Evolutionary conservation across 371 early-diverging fungal species (phyloP).

Genomic region (Circinella umbellata): DNA sequence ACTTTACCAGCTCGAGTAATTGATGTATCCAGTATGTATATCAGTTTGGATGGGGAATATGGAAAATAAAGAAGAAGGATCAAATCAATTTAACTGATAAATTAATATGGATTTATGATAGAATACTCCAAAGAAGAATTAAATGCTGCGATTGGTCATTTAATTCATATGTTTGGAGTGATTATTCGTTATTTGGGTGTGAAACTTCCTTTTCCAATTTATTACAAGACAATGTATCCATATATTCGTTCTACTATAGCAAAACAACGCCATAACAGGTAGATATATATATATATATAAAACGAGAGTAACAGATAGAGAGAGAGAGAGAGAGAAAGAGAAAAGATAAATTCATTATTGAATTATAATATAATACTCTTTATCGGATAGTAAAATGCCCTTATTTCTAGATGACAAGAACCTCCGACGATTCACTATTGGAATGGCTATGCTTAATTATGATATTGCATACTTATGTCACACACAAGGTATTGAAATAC

Average conservation of each 20-base stretch:
- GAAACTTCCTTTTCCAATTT: conserved; percentile 72
- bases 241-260: conserved; percentile 41
- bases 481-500: conserved; percentile 79
- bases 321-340: not conserved
- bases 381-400: conserved; percentile 23
- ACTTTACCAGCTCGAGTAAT: conserved; percentile 43
- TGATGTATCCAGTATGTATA: conserved; percentile 47
- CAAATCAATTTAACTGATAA: not conserved
- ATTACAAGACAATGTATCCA: conserved; percentile 57
- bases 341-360: not conserved
- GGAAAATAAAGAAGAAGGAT: not conserved
- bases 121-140: conserved; percentile 71
- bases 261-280: conserved; percentile 24
- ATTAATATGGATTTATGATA: conserved; percentile 14
- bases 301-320: too few relatives aligned
- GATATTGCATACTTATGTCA: conserved; percentile 85
- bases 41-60: not conserved
- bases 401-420: conserved; percentile 70
- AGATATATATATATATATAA: not conserved
- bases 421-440: conserved; percentile 63
- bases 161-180: conserved; percentile 78
- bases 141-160: conserved; percentile 83
- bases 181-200: conserved; percentile 81
- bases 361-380: not conserved
- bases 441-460: conserved; percentile 86